Base-by-base conservation (phyloP, 139 green algal genomes). In the Picochlorum sp. region DNA sequence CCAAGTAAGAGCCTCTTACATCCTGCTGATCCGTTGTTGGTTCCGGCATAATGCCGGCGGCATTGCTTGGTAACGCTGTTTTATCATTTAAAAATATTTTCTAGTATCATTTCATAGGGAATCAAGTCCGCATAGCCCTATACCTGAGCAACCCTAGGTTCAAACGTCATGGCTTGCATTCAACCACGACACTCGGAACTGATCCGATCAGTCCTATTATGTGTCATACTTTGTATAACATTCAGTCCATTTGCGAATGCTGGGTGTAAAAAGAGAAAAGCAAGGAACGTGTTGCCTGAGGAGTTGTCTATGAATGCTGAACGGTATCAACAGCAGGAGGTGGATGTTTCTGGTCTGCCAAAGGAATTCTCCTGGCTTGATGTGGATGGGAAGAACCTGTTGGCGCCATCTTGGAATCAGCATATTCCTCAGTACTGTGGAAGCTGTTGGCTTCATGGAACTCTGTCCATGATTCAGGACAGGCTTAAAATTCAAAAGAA, bases 401-500 rank as follows among this genome's bases (percentile, higher is more conserved):
- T 78, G 44, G 68, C 49, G 18, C 68, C 74, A 18, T 62, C 49
- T 49, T 80, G 62, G 75, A 82, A 82, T 55, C 75, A 83, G 60
- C 60, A 66, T 31, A 66, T 66, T 23, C 76, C 71, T 6, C 37
- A 74, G 18, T 87, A 87, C 61, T 87, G 81, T 34, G 81, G 81
- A 30, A 61, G 50, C 37, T 87, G 81, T 68, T 87, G 75, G 75
- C 70, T 73, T 30, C 81, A 87, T 50, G 81, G 73, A 56, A 77
- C 67, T 30, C 57, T 70, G 15, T 76, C 77, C n/a, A 80, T 80
- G 70, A 65, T 87, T 37, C 68, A 76, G 55, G 77, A 86, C 52
- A 57, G 77, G 4, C 68, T 87, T 28, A 83, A 85, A 38, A 82
- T 87, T 49, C n/a, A 45, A 3, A 87, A 84, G 58, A 72, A 79